These are phyloP conservation scores for Ustilago loliicola DNA, from an alignment of 1,284 basidiomycete genomes.

Conservation along the genomic window DNA sequence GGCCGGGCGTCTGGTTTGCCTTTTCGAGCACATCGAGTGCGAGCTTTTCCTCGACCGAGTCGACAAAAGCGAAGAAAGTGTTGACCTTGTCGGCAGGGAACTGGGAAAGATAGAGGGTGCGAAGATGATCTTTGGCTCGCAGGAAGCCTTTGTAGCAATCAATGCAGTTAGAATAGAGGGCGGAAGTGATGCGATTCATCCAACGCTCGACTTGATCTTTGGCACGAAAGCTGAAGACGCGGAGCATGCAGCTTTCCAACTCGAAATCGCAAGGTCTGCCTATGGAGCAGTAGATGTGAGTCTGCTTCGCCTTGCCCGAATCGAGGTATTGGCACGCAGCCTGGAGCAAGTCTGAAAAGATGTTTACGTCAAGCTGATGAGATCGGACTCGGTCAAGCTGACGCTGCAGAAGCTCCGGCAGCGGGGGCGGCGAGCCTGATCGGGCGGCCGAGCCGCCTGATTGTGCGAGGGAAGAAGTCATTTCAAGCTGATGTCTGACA, in stretches of 20 bases:
- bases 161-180: conserved; percentile 53
- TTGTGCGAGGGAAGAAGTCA: conserved; percentile 19
- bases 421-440: conserved; percentile 19
- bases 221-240: conserved; percentile 53
- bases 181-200: conserved; percentile 31
- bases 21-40: conserved; percentile 40
- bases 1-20: conserved; percentile 13
- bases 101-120: conserved; percentile 33
- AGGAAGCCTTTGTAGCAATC: conserved; percentile 59
- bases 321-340: conserved; percentile 47
- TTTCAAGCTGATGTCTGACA: conserved; percentile 9
- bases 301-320: conserved; percentile 33
- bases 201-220: conserved; percentile 50
- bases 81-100: conserved; percentile 49
- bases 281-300: conserved; percentile 41
- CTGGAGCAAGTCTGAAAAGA: conserved; percentile 48
- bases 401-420: conserved; percentile 23
- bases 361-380: conserved; percentile 30
- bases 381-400: conserved; percentile 31
- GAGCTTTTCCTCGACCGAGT: conserved; percentile 52
- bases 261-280: conserved; percentile 52
- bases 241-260: conserved; percentile 61
- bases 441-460: conserved; percentile 21
- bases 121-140: conserved; percentile 42
- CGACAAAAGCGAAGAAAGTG: conserved; percentile 50